Conservation (phyloP, 768 basidiomycete species). For the Pisolithus albus region DNA sequence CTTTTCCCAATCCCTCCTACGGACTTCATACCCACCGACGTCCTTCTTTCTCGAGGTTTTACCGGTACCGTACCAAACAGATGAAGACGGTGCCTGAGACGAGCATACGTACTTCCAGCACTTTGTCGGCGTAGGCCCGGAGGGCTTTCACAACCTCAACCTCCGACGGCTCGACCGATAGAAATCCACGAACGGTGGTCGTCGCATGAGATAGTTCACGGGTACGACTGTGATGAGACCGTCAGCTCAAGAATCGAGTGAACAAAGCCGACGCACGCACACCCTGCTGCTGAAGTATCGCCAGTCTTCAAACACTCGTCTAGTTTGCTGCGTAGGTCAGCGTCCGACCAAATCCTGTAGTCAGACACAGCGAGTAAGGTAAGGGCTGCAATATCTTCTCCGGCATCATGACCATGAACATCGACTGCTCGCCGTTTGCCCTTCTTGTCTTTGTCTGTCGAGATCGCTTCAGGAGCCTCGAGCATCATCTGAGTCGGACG, state of each 20-base stretch:
- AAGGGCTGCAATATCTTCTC: slow-evolving; percentile 45
- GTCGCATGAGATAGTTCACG: slow-evolving; percentile 47
- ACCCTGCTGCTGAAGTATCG: slow-evolving; percentile 29
- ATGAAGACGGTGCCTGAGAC: slow-evolving; percentile 38
- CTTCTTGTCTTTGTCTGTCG: slow-evolving; percentile 15
- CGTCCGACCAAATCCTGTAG: slow-evolving; percentile 59
- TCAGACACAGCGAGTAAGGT: slow-evolving; percentile 61
- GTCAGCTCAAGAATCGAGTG: slow-evolving; percentile 8
- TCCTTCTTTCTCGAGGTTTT: slow-evolving; percentile 26
- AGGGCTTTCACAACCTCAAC: slow-evolving; percentile 50
- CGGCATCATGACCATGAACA: slow-evolving; percentile 11
- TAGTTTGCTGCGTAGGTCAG: slow-evolving; percentile 45
- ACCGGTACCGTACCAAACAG: slow-evolving; percentile 31
- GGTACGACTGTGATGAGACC: slow-evolving; percentile 44
- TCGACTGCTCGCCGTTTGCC: slow-evolving; percentile 18
- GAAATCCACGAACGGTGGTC: slow-evolving; percentile 21
- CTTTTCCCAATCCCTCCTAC: slow-evolving; percentile 42
- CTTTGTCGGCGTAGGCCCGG: slow-evolving; percentile 39
- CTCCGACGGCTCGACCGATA: slow-evolving; percentile 30
- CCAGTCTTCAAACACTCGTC: slow-evolving; percentile 25
- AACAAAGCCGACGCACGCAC: slow-evolving; percentile 32
- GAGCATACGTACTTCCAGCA: slow-evolving; percentile 57
- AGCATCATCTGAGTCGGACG: slow-evolving; percentile 3
- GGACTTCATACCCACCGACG: slow-evolving; percentile 58
- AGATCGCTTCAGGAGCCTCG: background rate